Conservation (phyloP, 768 basidiomycete species). For the Panaeolus papilionaceus region DNA sequence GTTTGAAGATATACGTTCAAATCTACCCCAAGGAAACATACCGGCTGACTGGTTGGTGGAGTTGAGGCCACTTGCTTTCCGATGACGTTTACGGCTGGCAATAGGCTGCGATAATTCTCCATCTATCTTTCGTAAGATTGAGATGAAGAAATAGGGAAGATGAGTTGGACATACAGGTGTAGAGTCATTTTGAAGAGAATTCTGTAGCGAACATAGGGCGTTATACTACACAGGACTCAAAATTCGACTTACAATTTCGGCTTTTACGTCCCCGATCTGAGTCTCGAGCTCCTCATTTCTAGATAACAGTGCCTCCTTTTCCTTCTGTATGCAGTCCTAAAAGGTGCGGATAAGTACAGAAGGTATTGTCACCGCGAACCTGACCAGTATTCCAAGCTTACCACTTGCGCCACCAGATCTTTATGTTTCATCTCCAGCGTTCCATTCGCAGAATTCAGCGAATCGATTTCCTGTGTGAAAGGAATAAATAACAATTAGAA, state of each 20-base stretch:
- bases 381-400: background rate
- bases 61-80: background rate
- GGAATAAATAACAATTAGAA: background rate
- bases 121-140: background rate
- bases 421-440: background rate
- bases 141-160: background rate
- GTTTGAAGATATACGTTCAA: slow-evolving; percentile 4
- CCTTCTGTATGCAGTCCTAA: background rate
- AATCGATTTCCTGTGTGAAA: background rate
- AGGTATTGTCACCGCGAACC: background rate
- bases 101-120: slow-evolving; percentile 2
- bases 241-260: background rate
- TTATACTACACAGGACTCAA: background rate
- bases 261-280: background rate
- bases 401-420: background rate
- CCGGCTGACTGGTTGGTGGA: slow-evolving; percentile 5
- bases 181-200: background rate
- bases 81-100: background rate
- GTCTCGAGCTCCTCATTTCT: background rate
- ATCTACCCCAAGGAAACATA: slow-evolving; percentile 12
- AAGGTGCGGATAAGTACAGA: background rate
- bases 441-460: background rate
- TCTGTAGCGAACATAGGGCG: background rate
- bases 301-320: background rate
- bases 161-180: background rate